Conservation (phyloP, 1,284 basidiomycete species). For the Cryptococcus jaspeensis region DNA sequence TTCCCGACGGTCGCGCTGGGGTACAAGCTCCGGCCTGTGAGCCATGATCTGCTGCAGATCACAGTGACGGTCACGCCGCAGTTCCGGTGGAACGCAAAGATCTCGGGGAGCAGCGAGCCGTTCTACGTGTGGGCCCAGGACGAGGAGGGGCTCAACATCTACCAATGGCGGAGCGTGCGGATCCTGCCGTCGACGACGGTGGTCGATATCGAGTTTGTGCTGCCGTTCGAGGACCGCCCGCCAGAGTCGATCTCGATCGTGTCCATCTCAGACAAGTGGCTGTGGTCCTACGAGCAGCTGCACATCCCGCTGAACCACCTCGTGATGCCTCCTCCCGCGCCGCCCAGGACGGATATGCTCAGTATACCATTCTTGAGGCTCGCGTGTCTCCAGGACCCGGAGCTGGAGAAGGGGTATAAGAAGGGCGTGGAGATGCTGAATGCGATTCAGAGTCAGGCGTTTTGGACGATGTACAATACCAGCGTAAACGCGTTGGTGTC, state of each 20-base stretch:
- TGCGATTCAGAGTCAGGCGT: slow-evolving; percentile 83
- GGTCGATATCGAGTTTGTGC: slow-evolving; percentile 73
- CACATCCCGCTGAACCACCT: slow-evolving; percentile 66
- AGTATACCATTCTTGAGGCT: slow-evolving; percentile 77
- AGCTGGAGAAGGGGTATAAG: slow-evolving; percentile 56
- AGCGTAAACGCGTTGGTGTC: slow-evolving; percentile 72
- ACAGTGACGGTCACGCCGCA: slow-evolving; percentile 63
- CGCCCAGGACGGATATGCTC: slow-evolving; percentile 67
- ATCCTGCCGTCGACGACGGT: slow-evolving; percentile 65
- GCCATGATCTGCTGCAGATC: slow-evolving; percentile 79
- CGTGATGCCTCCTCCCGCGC: slow-evolving; percentile 70
- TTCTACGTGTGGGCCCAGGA: slow-evolving; percentile 98
- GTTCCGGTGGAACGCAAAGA: slow-evolving; percentile 81
- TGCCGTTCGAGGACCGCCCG: slow-evolving; percentile 65
- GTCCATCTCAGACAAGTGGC: slow-evolving; percentile 91
- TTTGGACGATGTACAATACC: slow-evolving; percentile 78
- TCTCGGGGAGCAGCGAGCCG: slow-evolving; percentile 76
- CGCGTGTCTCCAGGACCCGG: slow-evolving; percentile 57
- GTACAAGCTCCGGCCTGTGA: slow-evolving; percentile 74
- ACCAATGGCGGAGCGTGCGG: slow-evolving; percentile 74
- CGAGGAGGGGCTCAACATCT: slow-evolving; percentile 70
- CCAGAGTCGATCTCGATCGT: slow-evolving; percentile 71
- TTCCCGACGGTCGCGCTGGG: slow-evolving; percentile 76
- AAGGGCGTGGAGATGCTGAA: slow-evolving; percentile 65
- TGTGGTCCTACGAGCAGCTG: slow-evolving; percentile 80